Conservation (phyloP, 192 early-diverging fungal genomes). For the Backusella circina region DNA sequence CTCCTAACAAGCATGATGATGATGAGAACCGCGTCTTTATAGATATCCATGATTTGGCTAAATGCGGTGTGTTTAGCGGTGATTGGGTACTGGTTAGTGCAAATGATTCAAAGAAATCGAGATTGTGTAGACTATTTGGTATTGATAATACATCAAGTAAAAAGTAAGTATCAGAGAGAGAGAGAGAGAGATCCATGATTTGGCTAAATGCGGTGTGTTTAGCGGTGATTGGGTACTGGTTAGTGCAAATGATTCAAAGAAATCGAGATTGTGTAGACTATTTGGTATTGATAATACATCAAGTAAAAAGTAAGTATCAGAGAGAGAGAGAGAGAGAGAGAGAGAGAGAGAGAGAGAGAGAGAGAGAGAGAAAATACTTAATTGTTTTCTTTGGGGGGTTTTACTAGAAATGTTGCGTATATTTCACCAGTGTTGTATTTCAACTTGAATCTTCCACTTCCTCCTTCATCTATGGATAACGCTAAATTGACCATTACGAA, state of each 20-base stretch:
- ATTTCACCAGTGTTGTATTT: constrained; percentile 53
- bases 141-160: constrained; percentile 13
- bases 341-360: background rate
- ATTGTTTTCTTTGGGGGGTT: background rate
- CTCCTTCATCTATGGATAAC: constrained; percentile 15
- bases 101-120: constrained; percentile 26
- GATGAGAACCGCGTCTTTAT: constrained; percentile 49
- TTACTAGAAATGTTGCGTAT: constrained; percentile 29
- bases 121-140: constrained; percentile 41
- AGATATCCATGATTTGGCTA: constrained; percentile 43
- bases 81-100: constrained; percentile 53
- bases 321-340: background rate
- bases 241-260: constrained; percentile 30
- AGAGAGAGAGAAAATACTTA: background rate
- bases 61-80: constrained; percentile 54
- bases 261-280: constrained; percentile 32
- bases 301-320: background rate
- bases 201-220: constrained; percentile 49
- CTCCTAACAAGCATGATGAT: constrained; percentile 45
- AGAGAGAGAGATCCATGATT: constrained; percentile 32
- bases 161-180: background rate
- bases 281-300: constrained; percentile 35
- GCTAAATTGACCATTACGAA: constrained; percentile 20
- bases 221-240: constrained; percentile 61
- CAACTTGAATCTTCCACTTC: constrained; percentile 50